Evolutionary conservation across 208 protist genomes (phyloP).

Genomic region (Leptomonas seymouri): DNA sequence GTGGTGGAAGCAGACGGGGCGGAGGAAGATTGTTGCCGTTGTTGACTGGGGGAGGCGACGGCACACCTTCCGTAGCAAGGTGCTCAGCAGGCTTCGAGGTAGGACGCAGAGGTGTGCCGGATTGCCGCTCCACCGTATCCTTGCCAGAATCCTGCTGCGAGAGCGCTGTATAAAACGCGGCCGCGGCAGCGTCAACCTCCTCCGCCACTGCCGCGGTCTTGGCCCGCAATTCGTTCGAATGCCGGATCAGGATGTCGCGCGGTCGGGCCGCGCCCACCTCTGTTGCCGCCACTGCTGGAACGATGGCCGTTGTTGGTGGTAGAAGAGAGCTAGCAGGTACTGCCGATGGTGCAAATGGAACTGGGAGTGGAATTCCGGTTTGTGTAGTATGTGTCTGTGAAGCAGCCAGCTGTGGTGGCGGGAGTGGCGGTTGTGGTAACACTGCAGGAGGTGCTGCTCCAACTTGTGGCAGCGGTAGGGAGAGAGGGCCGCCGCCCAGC

Average conservation of each 20-base stretch:
- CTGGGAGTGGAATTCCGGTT: neutral
- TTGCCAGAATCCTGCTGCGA: neutral
- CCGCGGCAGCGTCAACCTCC: conserved; percentile 26
- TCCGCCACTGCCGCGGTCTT: conserved; percentile 29
- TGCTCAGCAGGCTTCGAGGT: neutral
- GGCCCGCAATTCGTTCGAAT: conserved; percentile 55
- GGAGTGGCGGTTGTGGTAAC: conserved; percentile 2
- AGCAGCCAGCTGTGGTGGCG: conserved; percentile 17
- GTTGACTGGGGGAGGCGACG: no score
- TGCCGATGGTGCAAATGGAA: neutral
- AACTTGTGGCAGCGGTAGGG: neutral
- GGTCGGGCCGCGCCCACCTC: conserved; percentile 35
- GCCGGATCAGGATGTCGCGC: conserved; percentile 54
- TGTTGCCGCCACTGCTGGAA: neutral
- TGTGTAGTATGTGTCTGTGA: neutral
- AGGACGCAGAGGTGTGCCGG: neutral
- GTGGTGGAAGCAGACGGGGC: neutral
- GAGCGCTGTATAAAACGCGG: conserved; percentile 27
- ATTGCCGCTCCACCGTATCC: neutral
- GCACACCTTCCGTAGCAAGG: neutral
- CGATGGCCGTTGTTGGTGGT: neutral
- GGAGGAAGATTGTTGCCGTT: neutral
- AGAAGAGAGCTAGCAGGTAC: neutral
- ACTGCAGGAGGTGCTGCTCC: neutral
- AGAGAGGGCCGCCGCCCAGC: neutral